Conservation (phyloP, 2,329 filamentous ascomycete species). For the Aspergillus sp. region DNA sequence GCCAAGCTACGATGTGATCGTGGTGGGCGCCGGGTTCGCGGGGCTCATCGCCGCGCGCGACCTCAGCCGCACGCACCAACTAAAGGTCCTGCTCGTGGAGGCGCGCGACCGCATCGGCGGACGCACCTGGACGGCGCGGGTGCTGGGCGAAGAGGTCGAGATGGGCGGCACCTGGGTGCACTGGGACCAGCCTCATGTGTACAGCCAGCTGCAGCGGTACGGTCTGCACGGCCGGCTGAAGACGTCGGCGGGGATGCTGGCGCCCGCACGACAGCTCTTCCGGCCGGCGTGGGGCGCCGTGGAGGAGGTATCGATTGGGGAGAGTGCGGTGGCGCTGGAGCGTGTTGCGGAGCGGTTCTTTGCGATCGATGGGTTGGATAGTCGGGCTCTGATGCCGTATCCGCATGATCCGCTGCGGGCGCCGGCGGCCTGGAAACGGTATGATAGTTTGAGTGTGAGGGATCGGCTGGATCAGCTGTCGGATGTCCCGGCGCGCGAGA, state of each 20-base stretch:
- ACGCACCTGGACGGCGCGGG: conserved; percentile 39
- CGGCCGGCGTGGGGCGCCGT: neutral
- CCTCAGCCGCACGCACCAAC: conserved; percentile 14
- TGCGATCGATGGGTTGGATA: conserved; percentile 27
- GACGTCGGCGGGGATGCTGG: conserved; percentile 14
- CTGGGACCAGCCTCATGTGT: conserved; percentile 32
- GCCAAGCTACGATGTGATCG: conserved; percentile 27
- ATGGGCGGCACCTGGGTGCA: conserved; percentile 47
- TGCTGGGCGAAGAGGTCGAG: conserved; percentile 36
- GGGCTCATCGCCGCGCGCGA: conserved; percentile 34
- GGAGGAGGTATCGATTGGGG: neutral
- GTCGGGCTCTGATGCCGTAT: conserved; percentile 35
- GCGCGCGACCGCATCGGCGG: conserved; percentile 45
- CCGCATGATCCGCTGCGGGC: conserved; percentile 32
- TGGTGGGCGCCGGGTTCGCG: conserved; percentile 34
- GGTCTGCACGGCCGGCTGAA: conserved; percentile 16
- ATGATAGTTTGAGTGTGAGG: conserved; percentile 26
- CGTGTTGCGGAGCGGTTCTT: conserved; percentile 28
- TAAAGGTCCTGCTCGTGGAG: conserved; percentile 33
- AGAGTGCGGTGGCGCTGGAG: neutral
- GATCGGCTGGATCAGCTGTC: conserved; percentile 29
- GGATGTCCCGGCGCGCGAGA: conserved; percentile 18
- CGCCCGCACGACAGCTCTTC: conserved; percentile 13
- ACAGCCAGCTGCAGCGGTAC: conserved; percentile 28
- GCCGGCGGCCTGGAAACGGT: conserved; percentile 27